Base-by-base conservation (phyloP, 2,329 filamentous ascomycete species). In the Purpureocillium lavendulum region DNA sequence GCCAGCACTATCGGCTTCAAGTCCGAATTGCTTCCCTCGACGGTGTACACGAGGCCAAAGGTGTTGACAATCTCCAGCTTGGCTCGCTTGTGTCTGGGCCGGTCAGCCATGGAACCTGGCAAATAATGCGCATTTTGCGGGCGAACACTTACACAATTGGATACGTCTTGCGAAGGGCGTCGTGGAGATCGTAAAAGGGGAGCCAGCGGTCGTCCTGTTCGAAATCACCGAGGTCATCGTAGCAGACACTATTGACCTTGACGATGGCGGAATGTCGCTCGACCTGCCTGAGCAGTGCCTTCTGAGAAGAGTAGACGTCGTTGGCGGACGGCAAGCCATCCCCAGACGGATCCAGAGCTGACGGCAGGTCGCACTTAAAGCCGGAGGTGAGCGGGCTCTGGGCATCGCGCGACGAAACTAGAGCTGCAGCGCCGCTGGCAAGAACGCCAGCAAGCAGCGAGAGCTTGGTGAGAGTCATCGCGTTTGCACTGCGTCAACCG, bases 41-140 rank as follows among this genome's bases (percentile, higher is more conserved):
- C 65, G 0, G 76, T 80, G 55, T 73, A 81, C 21, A 82, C 59
- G 3, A 82, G 61, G 11, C 77, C 79, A 31, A 80, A 71, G 0
- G 69, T 77, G 51, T 83, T 82, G 41, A 82, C 63, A 34, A 72
- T 76, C 42, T 78, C 73, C 8, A 73, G 49, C 28, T 51, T 55
- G 40, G 66, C 65, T 18, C 60, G 56, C 30, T 62, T 51, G 44
- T 70, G 63, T 7, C 65, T 69, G 40, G 10, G 29, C 26, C n/a
- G 9, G 14, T 26, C 4, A 15, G 40, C 31, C n/a, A 9, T 5
- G 7, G 2, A 49, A 3, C 54, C 45, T 14, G 11, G 18, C 33
- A 6, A 6, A 4, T 18, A 15, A 35, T 15, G 17, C 29, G 16
- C 28, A 5, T 5, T 10, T 26, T 26, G 21, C 17, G 18, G 3